These are phyloP conservation scores for Neonectria ditissima DNA, from an alignment of 2,329 filamentous ascomycete genomes.

Conservation along the genomic window DNA sequence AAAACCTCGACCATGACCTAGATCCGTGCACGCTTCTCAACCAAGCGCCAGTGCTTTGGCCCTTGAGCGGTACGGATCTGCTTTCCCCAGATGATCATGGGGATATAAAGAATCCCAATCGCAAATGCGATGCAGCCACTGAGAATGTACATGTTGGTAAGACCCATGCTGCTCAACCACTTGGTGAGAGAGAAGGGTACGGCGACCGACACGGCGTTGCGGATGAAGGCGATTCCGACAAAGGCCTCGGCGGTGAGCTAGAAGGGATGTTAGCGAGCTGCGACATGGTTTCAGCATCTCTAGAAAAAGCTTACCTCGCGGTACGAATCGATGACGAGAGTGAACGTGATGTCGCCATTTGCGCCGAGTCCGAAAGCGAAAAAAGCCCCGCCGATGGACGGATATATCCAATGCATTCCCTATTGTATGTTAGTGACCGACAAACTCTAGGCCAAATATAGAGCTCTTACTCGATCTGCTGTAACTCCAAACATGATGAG, in stretches of 20 bases:
- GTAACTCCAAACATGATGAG: slow-evolving; percentile 56
- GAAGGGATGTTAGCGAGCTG: rapidly evolving
- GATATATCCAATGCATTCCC: slow-evolving; percentile 58
- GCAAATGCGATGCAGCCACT: slow-evolving; percentile 39
- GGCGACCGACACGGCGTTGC: slow-evolving; percentile 47
- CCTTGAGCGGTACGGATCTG: slow-evolving; percentile 38
- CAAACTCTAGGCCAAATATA: rapidly evolving
- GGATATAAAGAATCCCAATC: slow-evolving; percentile 42
- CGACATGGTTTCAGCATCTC: not conserved
- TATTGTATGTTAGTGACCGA: slow-evolving; percentile 29
- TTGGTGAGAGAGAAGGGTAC: slow-evolving; percentile 46
- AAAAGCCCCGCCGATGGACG: slow-evolving; percentile 51
- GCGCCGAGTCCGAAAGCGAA: slow-evolving; percentile 55
- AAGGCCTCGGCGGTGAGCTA: slow-evolving; percentile 46
- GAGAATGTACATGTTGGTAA: slow-evolving; percentile 47
- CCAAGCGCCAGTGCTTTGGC: slow-evolving; percentile 41
- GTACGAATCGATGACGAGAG: slow-evolving; percentile 53
- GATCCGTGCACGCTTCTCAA: slow-evolving; percentile 33
- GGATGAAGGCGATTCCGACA: slow-evolving; percentile 48
- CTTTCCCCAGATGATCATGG: slow-evolving; percentile 50
- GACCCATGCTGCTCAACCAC: slow-evolving; percentile 48
- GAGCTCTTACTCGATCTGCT: slow-evolving; percentile 46
- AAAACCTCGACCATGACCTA: not conserved
- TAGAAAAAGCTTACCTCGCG: slow-evolving; percentile 26
- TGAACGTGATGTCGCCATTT: slow-evolving; percentile 52